Evolutionary conservation across 2,329 filamentous ascomycete species (phyloP).

Genomic region (Aspergillus tanneri): DNA sequence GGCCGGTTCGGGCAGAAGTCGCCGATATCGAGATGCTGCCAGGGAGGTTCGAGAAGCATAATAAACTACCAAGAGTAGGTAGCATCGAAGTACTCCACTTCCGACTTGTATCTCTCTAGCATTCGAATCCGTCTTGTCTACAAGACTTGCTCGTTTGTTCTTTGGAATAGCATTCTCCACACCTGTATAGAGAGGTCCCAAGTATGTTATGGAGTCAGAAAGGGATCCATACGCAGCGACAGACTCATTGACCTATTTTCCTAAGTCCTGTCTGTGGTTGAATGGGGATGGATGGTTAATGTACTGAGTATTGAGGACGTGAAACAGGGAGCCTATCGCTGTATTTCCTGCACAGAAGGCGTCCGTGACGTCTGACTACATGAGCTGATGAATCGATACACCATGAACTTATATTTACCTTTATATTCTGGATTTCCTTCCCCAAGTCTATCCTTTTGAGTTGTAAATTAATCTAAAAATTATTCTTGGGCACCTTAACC

Average conservation of each 20-base stretch:
- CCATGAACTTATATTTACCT: slow-evolving; percentile 17
- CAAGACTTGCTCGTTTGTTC: slow-evolving; percentile 1
- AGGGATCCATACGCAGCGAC: no score
- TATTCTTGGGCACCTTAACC: no score
- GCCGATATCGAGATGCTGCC: slow-evolving; percentile 32
- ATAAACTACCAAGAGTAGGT: slow-evolving; percentile 4
- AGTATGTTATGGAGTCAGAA: no score
- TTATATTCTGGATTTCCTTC: no score
- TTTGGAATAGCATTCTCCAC: slow-evolving; percentile 11
- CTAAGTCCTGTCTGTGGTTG: slow-evolving; percentile 7
- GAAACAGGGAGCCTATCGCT: slow-evolving; percentile 18
- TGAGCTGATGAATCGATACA: slow-evolving; percentile 33
- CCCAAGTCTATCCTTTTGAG: no score
- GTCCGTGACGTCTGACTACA: slow-evolving; percentile 30
- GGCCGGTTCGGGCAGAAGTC: slow-evolving; percentile 38
- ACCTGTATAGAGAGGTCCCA: slow-evolving; percentile 16
- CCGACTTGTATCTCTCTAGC: slow-evolving; percentile 4
- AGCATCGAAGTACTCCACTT: slow-evolving; percentile 6
- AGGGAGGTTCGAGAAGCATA: slow-evolving; percentile 28
- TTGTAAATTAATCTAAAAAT: not conserved
- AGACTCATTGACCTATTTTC: slow-evolving; percentile 4
- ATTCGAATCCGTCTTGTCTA: not conserved
- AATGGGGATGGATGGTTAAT: slow-evolving; percentile 12
- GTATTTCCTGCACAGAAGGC: slow-evolving; percentile 25
- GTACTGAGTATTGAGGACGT: slow-evolving; percentile 21